A percentile compares a stretch with the other conserved stretches of the same genome.
Evolutionary conservation across 2,329 filamentous ascomycete genomes (phyloP).

Genomic region (Venturia carpophila): DNA sequence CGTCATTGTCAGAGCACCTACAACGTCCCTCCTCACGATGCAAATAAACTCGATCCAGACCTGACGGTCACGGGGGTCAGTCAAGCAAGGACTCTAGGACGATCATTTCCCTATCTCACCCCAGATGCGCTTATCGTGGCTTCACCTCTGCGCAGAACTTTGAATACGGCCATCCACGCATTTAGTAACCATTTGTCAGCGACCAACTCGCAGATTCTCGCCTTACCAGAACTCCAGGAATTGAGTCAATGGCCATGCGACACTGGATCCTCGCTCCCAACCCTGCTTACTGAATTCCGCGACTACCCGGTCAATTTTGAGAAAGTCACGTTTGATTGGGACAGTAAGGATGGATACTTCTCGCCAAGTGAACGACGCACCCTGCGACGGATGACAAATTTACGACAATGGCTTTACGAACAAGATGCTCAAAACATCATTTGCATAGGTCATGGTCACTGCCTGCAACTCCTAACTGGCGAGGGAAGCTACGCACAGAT

Average conservation of each 20-base stretch:
- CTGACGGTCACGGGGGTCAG: background rate
- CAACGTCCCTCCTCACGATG: constrained; percentile 16
- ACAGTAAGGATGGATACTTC: constrained; percentile 12
- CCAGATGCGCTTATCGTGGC: constrained; percentile 7
- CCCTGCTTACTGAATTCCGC: constrained; percentile 13
- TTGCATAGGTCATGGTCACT: constrained; percentile 12
- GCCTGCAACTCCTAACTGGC: constrained; percentile 12
- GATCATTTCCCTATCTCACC: constrained; percentile 13
- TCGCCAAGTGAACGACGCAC: constrained; percentile 7
- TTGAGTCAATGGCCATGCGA: constrained; percentile 16
- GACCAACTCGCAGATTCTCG: background rate
- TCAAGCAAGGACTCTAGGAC: constrained; percentile 12
- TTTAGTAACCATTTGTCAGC: constrained; percentile 5
- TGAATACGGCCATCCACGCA: constrained; percentile 10
- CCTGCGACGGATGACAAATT: background rate
- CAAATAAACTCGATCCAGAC: constrained; percentile 1
- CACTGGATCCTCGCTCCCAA: constrained; percentile 12
- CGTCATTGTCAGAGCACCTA: constrained; percentile 13
- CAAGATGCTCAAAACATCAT: constrained; percentile 14
- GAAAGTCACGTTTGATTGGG: background rate
- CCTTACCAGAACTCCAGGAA: constrained; percentile 16
- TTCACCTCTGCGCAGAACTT: constrained; percentile 13
- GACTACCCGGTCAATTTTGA: constrained; percentile 10
- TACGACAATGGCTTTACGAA: constrained; percentile 10
- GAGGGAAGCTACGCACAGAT: constrained; percentile 7